A percentile compares a stretch with the other conserved stretches of the same genome.
Conservation (phyloP, 1,284 basidiomycete genomes). For the Moesziomyces globuligerus region DNA sequence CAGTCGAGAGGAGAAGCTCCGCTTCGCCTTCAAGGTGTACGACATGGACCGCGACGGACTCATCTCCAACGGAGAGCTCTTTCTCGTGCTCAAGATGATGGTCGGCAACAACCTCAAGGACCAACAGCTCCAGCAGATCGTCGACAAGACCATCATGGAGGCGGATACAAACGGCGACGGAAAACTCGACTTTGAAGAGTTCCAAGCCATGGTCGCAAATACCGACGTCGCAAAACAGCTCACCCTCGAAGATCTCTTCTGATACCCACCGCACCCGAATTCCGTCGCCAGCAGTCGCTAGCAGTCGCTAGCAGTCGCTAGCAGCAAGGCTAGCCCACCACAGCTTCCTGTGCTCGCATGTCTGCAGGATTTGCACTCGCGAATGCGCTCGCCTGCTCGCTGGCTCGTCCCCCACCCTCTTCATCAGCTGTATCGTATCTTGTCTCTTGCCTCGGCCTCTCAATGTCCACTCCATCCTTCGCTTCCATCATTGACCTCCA, state of each 20-base stretch:
- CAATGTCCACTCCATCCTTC: too few relatives aligned
- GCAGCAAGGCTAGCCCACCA: too few relatives aligned
- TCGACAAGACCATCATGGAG: slow-evolving; percentile 99
- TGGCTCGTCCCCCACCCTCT: too few relatives aligned
- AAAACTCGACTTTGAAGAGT: slow-evolving; percentile 96
- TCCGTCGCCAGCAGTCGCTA: too few relatives aligned
- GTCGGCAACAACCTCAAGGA: slow-evolving; percentile 99
- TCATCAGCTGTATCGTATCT: slow-evolving; percentile 2
- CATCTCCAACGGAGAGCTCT: slow-evolving; percentile 99
- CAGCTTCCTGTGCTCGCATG: too few relatives aligned
- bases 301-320: too few relatives aligned
- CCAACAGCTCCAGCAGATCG: slow-evolving; percentile 98
- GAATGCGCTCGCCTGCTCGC: not conserved
- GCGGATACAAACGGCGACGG: slow-evolving; percentile 97
- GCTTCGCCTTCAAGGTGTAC: slow-evolving; percentile 98
- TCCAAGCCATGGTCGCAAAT: slow-evolving; percentile 94
- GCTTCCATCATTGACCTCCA: too few relatives aligned
- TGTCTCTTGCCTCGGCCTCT: not conserved
- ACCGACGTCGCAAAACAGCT: slow-evolving; percentile 99
- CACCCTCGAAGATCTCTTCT: slow-evolving; percentile 80
- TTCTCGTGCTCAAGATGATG: slow-evolving; percentile 99
- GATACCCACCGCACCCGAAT: too few relatives aligned
- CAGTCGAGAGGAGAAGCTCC: slow-evolving; percentile 93
- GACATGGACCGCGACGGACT: slow-evolving; percentile 97
- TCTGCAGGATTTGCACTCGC: too few relatives aligned